phyloP scores from a whole-genome alignment of 257 asterid species.

The Capsicum chinense region DNA sequence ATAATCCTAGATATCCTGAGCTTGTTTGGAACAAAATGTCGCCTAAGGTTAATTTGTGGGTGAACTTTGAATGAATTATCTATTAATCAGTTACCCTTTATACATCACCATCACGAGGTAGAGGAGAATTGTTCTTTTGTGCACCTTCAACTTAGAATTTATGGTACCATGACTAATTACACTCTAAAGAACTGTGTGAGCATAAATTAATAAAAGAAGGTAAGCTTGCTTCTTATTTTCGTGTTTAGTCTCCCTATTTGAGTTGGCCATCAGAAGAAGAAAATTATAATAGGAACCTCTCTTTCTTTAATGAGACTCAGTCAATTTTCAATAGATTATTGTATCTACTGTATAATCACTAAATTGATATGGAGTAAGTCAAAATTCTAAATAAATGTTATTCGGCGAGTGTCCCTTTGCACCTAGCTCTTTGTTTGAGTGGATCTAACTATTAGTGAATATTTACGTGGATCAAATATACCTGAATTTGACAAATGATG shows the following conservation, averaged over 20 bases:
- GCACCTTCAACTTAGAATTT: neutral
- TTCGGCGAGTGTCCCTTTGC: too few relatives aligned
- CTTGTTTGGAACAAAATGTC: neutral
- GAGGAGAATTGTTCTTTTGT: neutral
- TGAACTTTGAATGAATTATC: neutral
- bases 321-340: too few relatives aligned
- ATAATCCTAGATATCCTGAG: neutral
- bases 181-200: neutral
- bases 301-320: neutral
- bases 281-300: neutral
- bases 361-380: too few relatives aligned
- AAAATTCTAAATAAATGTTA: too few relatives aligned
- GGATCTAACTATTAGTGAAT: neutral
- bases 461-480: neutral
- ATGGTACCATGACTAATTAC: neutral
- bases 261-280: neutral
- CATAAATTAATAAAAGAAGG: neutral
- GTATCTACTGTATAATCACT: too few relatives aligned
- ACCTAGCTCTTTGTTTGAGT: neutral
- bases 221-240: neutral
- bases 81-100: neutral
- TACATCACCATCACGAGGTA: neutral
- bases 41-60: neutral
- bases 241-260: neutral
- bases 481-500: neutral